Percentiles rank a stretch among this genome's conserved stretches.
phyloP scores from a whole-genome alignment of 169 alveolate genomes.

The Besnoitia besnoiti region DNA sequence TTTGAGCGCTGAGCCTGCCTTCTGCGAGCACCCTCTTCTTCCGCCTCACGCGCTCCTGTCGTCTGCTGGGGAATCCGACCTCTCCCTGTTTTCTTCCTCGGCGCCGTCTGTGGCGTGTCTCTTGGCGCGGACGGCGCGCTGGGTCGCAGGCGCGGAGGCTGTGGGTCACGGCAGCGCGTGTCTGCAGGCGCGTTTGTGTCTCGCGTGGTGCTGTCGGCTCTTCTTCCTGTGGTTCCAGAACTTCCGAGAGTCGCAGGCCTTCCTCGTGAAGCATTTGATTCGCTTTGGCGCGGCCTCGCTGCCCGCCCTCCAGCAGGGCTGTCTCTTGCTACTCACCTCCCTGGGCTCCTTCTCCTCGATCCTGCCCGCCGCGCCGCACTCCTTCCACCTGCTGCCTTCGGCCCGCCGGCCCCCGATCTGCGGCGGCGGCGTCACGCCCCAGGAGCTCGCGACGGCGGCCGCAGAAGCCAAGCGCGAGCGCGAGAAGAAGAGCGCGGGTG shows the following conservation, averaged over 20 bases:
- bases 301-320: slow-evolving; percentile 19
- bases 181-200: slow-evolving; percentile 9
- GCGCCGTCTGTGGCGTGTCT: neutral
- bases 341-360: neutral
- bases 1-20: no score
- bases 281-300: slow-evolving; percentile 23
- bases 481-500: neutral
- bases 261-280: slow-evolving; percentile 26
- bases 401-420: slow-evolving; percentile 35
- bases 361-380: slow-evolving; percentile 40
- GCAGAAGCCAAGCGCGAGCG: slow-evolving; percentile 20
- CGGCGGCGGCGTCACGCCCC: slow-evolving; percentile 37
- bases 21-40: no score
- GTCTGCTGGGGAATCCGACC: neutral
- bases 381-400: slow-evolving; percentile 36
- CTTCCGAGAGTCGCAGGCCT: slow-evolving; percentile 21
- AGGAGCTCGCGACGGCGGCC: slow-evolving; percentile 24
- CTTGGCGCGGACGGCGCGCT: neutral
- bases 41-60: neutral
- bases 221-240: slow-evolving; percentile 26
- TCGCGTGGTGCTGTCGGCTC: slow-evolving; percentile 38
- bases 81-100: neutral
- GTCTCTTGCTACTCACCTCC: neutral
- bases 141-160: slow-evolving; percentile 16
- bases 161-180: neutral